Percentiles rank a stretch among this genome's conserved stretches.
Conservation (phyloP, 306 rosid genomes). For the Medicago ruthenica region DNA sequence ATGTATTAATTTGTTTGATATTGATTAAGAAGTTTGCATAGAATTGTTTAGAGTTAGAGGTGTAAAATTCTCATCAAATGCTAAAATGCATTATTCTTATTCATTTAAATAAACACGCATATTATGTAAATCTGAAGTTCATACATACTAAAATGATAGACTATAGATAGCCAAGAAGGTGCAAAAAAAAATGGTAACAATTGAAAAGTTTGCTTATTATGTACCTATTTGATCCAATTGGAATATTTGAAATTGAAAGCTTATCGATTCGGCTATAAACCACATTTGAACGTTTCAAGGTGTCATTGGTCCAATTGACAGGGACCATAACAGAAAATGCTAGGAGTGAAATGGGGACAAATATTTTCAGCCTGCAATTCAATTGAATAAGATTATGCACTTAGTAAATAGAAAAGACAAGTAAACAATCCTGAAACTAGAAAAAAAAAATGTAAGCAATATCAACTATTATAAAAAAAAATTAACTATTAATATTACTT, state of each 20-base stretch:
- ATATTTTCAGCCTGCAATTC: constrained; percentile 85
- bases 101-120: no score
- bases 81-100: no score
- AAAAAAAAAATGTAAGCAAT: background rate
- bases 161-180: no score
- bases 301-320: constrained; percentile 90
- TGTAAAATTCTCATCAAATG: no score
- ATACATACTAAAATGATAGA: background rate
- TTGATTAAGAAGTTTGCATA: no score
- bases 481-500: background rate
- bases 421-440: background rate
- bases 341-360: constrained; percentile 78
- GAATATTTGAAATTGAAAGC: constrained; percentile 94
- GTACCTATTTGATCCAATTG: constrained; percentile 82
- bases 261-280: constrained; percentile 75
- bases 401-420: constrained; percentile 35
- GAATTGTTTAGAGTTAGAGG: no score
- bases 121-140: constrained; percentile 29
- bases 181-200: background rate
- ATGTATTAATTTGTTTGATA: no score
- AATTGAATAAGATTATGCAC: constrained; percentile 25
- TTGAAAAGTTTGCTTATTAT: constrained; percentile 43
- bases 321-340: constrained; percentile 89
- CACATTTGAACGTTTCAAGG: constrained; percentile 71
- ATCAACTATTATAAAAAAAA: background rate